Evolutionary conservation across 352 stramenopile genomes (phyloP), one percentile per base, ranked within the genome.

Genomic region (Phytophthora fragariae): DNA sequence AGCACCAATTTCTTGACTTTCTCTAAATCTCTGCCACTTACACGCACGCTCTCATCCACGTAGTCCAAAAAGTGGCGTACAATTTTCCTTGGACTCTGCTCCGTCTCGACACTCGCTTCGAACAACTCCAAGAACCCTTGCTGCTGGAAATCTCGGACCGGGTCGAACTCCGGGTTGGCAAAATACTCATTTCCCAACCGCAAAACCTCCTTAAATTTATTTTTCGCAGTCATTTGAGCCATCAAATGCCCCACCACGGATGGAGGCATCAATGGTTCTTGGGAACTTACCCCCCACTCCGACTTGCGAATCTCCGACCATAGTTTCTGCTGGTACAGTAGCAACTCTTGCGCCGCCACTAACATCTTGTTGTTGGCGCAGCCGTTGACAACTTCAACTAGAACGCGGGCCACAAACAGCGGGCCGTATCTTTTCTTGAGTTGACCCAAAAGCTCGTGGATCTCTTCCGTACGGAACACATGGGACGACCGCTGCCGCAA

Each of bases 351-450:
- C 17, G 82, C 85, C 14, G 79, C 65, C 9, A 59, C 64, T 44
- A 88, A 77, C 85, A 94, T 91, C 17, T 83, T 80, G 53, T 86
- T 73, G 56, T 91, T 94, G 54, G 80, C 77, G 61, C 85, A 92
- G 33, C 87, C 87, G 50, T 94, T 92, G 8, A 91, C 75, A 8
- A 90, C 67, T 73, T 85, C 73, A 14, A 86, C 65, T 31, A 87
- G 55, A 8, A 90, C 69, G 41, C 75, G 55, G 0, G 73, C 75
- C 17, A 92, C 84, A 61, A 90, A 90, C 4, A 72, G 68, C 6
- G 73, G 37, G 57, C 81, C 82, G 73, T 77, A 89, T 50, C 65
- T 65, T 8, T 44, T 65, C 7, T 67, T 58, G 39, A 94, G 71
- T 3, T 68, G 56, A 15, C 68, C 58, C 39, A 94, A 57, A 17